Evolutionary conservation across 2,329 filamentous ascomycete genomes (phyloP).

Genomic region (Alternaria gansuensis): DNA sequence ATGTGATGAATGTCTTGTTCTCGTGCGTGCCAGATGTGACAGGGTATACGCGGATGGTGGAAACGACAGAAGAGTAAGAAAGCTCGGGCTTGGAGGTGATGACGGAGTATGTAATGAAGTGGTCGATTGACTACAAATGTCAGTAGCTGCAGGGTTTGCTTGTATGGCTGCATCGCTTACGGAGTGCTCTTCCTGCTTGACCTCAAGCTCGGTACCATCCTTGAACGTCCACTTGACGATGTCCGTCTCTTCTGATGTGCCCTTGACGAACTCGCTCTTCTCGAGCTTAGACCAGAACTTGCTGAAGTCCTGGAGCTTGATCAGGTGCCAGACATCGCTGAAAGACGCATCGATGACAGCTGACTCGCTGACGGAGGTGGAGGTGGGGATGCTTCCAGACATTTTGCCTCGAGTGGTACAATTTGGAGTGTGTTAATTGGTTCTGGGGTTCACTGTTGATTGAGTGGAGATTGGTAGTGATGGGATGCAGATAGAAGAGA

Average conservation of each 20-base stretch:
- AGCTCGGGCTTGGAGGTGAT: constrained; percentile 72
- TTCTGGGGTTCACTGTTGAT: constrained; percentile 3
- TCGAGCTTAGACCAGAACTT: constrained; percentile 72
- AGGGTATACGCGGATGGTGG: constrained; percentile 71
- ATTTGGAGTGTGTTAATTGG: constrained; percentile 15
- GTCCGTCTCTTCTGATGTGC: constrained; percentile 69
- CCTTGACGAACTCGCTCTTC: constrained; percentile 71
- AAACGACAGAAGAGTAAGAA: constrained; percentile 71
- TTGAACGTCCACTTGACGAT: constrained; percentile 75
- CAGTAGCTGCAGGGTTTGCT: constrained; percentile 1
- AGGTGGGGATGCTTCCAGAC: constrained; percentile 65
- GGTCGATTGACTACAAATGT: constrained; percentile 62
- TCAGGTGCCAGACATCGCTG: constrained; percentile 74
- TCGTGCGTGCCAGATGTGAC: constrained; percentile 72
- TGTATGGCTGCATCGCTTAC: constrained; percentile 55
- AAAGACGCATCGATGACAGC: constrained; percentile 74
- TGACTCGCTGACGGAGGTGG: constrained; percentile 71
- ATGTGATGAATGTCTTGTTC: constrained; percentile 72
- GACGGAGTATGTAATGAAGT: constrained; percentile 78
- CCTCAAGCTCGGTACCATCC: constrained; percentile 72
- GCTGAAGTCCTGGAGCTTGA: constrained; percentile 75
- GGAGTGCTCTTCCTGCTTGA: constrained; percentile 80
- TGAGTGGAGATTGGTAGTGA: constrained; percentile 12
- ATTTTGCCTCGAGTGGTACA: constrained; percentile 27
- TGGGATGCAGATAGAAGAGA: constrained; percentile 18